A percentile compares a stretch with the other conserved stretches of the same genome.
phyloP scores from a whole-genome alignment of 179 eudicot species.

The Beta lomatogona region DNA sequence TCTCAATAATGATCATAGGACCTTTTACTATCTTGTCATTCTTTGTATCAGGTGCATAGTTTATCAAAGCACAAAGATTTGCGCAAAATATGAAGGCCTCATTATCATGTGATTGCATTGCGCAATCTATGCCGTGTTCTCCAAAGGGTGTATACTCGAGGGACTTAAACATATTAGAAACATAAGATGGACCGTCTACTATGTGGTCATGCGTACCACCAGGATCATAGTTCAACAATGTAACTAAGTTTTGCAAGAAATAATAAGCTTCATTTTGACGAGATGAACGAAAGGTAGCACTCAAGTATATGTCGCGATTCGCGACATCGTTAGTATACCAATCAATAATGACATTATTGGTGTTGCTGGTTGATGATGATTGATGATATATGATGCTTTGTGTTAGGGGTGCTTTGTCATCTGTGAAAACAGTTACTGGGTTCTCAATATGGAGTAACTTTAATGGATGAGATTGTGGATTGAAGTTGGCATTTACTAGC shows the following conservation, averaged over 20 bases:
- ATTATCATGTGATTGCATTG: background rate
- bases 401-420: background rate
- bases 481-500: slow-evolving; percentile 6
- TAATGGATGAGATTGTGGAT: slow-evolving; percentile 22
- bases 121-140: slow-evolving; percentile 2
- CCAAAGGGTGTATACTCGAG: background rate
- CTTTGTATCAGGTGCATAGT: background rate
- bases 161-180: background rate
- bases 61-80: background rate
- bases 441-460: slow-evolving; percentile 8
- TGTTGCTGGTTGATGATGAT: background rate
- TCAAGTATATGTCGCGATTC: background rate
- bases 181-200: background rate
- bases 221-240: background rate
- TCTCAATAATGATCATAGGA: background rate
- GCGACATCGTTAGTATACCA: slow-evolving; percentile 14
- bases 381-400: background rate
- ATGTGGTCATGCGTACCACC: background rate
- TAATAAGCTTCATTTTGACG: background rate
- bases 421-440: slow-evolving; percentile 6
- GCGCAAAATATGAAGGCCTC: background rate
- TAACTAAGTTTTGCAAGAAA: slow-evolving; percentile 7
- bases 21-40: background rate
- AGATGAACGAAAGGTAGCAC: slow-evolving; percentile 7
- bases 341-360: background rate